phyloP scores from a whole-genome alignment of 1,284 basidiomycete genomes.

The Ganoderma multipileum region DNA sequence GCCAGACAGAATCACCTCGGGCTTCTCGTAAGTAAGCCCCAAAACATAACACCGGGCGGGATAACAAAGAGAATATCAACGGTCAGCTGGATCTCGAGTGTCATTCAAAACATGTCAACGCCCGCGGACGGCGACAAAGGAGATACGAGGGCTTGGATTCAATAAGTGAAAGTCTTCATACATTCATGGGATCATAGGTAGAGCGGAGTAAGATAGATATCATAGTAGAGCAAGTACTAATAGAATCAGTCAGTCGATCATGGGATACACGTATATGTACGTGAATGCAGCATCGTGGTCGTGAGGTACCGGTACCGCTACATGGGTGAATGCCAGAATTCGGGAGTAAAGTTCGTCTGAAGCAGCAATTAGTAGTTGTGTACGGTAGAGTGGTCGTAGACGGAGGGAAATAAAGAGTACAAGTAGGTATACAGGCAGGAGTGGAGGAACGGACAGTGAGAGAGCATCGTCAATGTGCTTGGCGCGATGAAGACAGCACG shows the following conservation, averaged over 20 bases:
- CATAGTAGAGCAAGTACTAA: not conserved
- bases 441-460: not conserved
- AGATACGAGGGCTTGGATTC: not conserved
- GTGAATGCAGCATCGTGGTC: conserved; percentile 1
- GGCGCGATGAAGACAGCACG: not conserved
- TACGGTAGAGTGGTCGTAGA: not conserved
- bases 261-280: not conserved
- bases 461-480: conserved; percentile 14
- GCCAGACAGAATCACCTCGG: not conserved
- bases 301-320: conserved; percentile 6
- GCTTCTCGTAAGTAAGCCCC: not conserved
- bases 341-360: conserved; percentile 1
- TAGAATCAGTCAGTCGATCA: not conserved
- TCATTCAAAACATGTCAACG: not conserved
- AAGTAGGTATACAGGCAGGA: conserved; percentile 10
- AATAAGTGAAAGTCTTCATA: not conserved
- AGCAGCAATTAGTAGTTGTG: conserved; percentile 2
- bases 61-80: not conserved
- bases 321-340: not conserved
- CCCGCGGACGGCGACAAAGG: not conserved
- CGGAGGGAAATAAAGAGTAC: conserved; percentile 2
- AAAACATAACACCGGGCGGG: not conserved
- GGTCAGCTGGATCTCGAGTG: not conserved
- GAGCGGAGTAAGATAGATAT: not conserved
- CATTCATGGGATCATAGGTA: not conserved